Evolutionary conservation across 2,329 filamentous ascomycete species (phyloP).

Genomic region (Penicillium paneum): DNA sequence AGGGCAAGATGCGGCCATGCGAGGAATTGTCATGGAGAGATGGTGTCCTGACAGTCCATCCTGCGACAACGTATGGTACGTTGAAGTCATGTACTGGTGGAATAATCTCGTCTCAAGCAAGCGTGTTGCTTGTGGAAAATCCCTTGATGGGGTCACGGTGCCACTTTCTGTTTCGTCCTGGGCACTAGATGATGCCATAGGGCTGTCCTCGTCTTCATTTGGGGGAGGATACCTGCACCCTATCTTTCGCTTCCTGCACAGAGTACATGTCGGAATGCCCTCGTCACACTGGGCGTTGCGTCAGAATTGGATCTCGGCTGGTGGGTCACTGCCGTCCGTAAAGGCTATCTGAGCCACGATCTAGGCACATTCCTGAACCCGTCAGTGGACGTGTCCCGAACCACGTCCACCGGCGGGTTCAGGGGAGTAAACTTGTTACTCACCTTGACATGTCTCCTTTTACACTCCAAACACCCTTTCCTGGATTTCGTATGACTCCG

Average conservation of each 20-base stretch:
- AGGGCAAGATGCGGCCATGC: slow-evolving; percentile 41
- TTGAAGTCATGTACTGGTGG: slow-evolving; percentile 40
- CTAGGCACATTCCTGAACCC: not conserved
- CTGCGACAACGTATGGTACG: slow-evolving; percentile 33
- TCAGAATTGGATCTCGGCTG: slow-evolving; percentile 1
- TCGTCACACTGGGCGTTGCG: slow-evolving; percentile 35
- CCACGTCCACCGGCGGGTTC: not conserved
- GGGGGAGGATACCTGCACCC: slow-evolving; percentile 35
- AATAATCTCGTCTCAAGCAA: slow-evolving; percentile 39
- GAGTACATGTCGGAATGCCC: slow-evolving; percentile 33
- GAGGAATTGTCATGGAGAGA: slow-evolving; percentile 35
- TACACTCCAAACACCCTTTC: slow-evolving; percentile 41
- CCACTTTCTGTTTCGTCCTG: slow-evolving; percentile 20
- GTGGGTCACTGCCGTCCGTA: not conserved
- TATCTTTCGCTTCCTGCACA: slow-evolving; percentile 38
- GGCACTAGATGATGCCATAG: slow-evolving; percentile 18
- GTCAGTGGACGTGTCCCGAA: no score
- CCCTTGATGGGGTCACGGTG: slow-evolving; percentile 7
- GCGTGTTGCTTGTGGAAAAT: slow-evolving; percentile 20
- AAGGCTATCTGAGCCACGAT: not conserved
- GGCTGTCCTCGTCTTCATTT: slow-evolving; percentile 24
- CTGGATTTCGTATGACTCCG: slow-evolving; percentile 41
- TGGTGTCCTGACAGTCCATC: slow-evolving; percentile 32
- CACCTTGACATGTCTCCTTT: slow-evolving; percentile 41
- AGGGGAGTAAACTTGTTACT: not conserved